phyloP scores from a whole-genome alignment of 345 rosid species.

The Gossypium ekmanianum region DNA sequence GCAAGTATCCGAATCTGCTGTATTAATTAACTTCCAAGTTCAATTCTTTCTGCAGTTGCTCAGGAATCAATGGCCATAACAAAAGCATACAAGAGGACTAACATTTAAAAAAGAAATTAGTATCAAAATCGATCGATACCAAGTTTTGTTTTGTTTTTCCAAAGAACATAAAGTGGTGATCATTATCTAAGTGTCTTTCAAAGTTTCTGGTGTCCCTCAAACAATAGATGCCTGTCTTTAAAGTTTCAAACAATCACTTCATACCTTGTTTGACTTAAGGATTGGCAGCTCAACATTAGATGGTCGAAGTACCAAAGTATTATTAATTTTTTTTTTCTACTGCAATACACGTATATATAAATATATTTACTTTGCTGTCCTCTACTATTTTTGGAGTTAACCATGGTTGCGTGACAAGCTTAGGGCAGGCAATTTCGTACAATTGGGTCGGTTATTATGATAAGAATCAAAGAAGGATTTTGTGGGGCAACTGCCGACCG shows the following conservation, averaged over 20 bases:
- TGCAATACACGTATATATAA: background rate
- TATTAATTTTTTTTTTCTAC: background rate
- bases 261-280: conserved; percentile 19
- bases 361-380: background rate
- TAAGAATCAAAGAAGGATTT: conserved; percentile 20
- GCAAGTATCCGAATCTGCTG: background rate
- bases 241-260: conserved; percentile 11
- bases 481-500: conserved; percentile 27
- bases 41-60: background rate
- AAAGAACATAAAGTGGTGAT: background rate
- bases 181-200: background rate
- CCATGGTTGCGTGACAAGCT: conserved; percentile 2
- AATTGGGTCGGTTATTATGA: conserved; percentile 19
- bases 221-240: background rate
- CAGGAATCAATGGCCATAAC: conserved; percentile 1
- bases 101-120: background rate
- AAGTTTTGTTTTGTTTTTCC: background rate
- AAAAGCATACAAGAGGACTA: background rate
- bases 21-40: background rate
- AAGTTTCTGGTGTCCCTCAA: conserved; percentile 7
- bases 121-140: background rate
- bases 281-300: conserved; percentile 4
- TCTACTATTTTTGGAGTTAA: background rate
- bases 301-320: conserved; percentile 11
- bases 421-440: conserved; percentile 5